These are phyloP conservation scores for Bruguiera hainesii DNA, from an alignment of 441 rosid species.

Conservation along the genomic window DNA sequence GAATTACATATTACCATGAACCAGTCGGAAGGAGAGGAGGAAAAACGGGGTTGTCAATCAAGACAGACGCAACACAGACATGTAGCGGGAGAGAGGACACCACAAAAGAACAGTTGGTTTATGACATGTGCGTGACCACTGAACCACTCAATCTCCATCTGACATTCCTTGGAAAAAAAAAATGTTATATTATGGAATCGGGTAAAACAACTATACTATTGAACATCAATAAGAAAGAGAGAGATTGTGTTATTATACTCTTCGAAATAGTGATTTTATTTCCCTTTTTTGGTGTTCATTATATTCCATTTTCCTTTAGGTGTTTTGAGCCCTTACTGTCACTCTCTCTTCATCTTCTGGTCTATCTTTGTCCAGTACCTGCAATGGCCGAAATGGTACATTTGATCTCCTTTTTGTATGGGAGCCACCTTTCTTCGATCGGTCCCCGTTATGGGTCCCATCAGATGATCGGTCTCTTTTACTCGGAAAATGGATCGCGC, in stretches of 20 bases:
- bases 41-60: not conserved
- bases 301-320: not conserved
- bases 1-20: slow-evolving; percentile 11
- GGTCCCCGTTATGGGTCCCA: not conserved
- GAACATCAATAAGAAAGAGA: too few species aligned
- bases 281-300: slow-evolving; percentile 5
- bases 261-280: slow-evolving; percentile 7
- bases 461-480: not conserved
- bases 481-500: not conserved
- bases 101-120: slow-evolving; percentile 22
- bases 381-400: slow-evolving; percentile 2
- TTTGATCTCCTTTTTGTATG: not conserved
- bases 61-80: not conserved
- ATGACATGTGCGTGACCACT: slow-evolving; percentile 24
- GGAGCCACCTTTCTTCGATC: not conserved
- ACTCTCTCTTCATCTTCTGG: not conserved
- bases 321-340: too few species aligned
- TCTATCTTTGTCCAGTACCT: not conserved
- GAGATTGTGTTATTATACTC: not conserved
- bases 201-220: slow-evolving; percentile 1
- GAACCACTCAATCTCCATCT: slow-evolving; percentile 24
- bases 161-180: slow-evolving; percentile 39
- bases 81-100: slow-evolving; percentile 8
- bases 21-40: not conserved
- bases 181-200: not conserved